phyloP scores from a whole-genome alignment of 2,329 filamentous ascomycete species.

The Fusarium chuoi region DNA sequence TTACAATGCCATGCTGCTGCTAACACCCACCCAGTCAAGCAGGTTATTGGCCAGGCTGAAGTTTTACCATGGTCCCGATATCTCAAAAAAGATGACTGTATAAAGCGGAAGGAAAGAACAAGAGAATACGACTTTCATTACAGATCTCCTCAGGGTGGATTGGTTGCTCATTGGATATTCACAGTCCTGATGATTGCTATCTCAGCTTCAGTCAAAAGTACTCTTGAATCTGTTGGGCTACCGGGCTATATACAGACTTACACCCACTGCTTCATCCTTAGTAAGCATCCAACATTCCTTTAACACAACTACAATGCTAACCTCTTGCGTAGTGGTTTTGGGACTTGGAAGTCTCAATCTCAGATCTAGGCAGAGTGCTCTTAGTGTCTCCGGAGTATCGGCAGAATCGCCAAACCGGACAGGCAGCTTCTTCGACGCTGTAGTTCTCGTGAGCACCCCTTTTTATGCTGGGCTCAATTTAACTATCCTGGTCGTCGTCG shows the following conservation, averaged over 20 bases:
- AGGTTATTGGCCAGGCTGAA: background rate
- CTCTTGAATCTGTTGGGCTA: background rate
- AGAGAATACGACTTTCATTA: background rate
- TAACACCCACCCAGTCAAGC: background rate
- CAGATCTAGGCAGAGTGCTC: background rate
- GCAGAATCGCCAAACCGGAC: background rate
- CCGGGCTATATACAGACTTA: background rate
- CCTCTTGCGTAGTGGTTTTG: background rate
- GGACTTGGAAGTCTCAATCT: background rate
- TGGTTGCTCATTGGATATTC: background rate
- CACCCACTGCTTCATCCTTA: background rate
- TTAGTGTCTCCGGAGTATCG: background rate
- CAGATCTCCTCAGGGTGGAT: background rate
- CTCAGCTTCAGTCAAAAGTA: background rate
- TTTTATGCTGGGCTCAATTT: background rate
- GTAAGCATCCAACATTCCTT: accelerated
- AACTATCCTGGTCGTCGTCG: background rate
- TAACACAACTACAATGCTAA: background rate
- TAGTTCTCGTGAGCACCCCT: background rate
- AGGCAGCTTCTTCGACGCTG: background rate
- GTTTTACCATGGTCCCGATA: background rate
- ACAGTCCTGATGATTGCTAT: background rate
- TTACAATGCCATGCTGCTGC: background rate
- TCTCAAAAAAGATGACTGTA: background rate
- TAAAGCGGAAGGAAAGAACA: background rate